Percentiles rank a stretch among this genome's conserved stretches.
phyloP scores from a whole-genome alignment of 306 rosid genomes.

The Vicia villosa region DNA sequence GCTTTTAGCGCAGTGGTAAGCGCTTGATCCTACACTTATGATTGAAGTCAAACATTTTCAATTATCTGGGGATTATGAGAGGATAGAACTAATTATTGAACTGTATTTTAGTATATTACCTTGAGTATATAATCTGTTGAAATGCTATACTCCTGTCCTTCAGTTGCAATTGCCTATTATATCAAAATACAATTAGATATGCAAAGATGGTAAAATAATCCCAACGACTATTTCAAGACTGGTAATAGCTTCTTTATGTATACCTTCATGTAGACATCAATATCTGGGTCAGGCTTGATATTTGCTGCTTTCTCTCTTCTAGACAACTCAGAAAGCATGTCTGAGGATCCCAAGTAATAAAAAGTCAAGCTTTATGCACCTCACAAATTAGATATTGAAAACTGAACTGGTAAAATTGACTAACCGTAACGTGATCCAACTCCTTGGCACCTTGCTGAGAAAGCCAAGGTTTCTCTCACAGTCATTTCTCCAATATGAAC shows the following conservation, averaged over 20 bases:
- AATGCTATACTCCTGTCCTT: slow-evolving; percentile 62
- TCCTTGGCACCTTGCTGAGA: slow-evolving; percentile 50
- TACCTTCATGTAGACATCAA: slow-evolving; percentile 85
- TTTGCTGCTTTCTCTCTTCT: slow-evolving; percentile 72
- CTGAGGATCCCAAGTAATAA: slow-evolving; percentile 26
- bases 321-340: slow-evolving; percentile 63
- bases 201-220: neutral
- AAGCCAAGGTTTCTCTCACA: slow-evolving; percentile 46
- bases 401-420: neutral
- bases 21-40: no score
- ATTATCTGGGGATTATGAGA: neutral
- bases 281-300: slow-evolving; percentile 71
- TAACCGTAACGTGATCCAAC: slow-evolving; percentile 44
- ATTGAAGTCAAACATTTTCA: neutral
- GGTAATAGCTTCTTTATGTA: slow-evolving; percentile 17
- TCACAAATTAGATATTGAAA: slow-evolving; percentile 2
- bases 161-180: slow-evolving; percentile 44
- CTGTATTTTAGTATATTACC: slow-evolving; percentile 40
- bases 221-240: neutral
- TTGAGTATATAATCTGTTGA: slow-evolving; percentile 70
- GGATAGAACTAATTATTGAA: neutral
- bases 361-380: neutral
- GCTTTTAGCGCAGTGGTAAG: no score
- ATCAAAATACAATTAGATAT: slow-evolving; percentile 8
- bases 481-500: slow-evolving; percentile 48